Base-by-base conservation (phyloP, 192 early-diverging fungal genomes). In the Backusella westeae region DNA sequence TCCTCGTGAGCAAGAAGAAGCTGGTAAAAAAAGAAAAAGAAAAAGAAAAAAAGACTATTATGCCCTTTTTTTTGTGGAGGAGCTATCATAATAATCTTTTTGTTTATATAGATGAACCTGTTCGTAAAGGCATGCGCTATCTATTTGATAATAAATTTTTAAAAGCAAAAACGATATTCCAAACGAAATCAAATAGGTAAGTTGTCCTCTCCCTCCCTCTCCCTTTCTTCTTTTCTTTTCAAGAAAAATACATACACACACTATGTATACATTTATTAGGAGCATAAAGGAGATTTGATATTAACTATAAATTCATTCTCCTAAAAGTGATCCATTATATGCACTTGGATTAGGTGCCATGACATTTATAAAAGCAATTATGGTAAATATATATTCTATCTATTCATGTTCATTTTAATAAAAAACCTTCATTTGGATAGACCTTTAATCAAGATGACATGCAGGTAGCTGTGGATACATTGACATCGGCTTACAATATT, bases 141-240 rank as follows among this genome's bases (percentile, higher is more conserved):
- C 84, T 89, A 44, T 87, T 89, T 72, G 82, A 87, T 52, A 89
- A 89, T 76, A 49, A 84, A 67, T 89, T 87, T 67, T 68, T 81
- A 34, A 79, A 85, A 17, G 86, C 88, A 34, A 83, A 89, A 34
- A 75, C 78, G 41, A 78, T 85, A 29, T 89, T 89, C 77, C 82
- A 85, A 32, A 71, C 75, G 1, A 85, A 84, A 68, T 85, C 83
- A 38, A 77, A 84, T 36, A 81, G 41, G 80, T 78, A 71, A 77
- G 7, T 6, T n/a, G 17, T 53, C 49, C 56, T 63, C 23, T 63
- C 3, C 23, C 9, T 26, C 12, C 23, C 23, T 63, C 2, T 29
- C 9, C 23, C 23, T 59, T 3, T 53, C 29, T 8, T 56, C 19
- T 56, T 44, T 14, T n/a, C 7, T 6, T 29, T 26, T 29, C 26